Percentiles rank a stretch among this genome's conserved stretches.
phyloP scores from a whole-genome alignment of 768 basidiomycete species.

The Hypholoma sublateritium region DNA sequence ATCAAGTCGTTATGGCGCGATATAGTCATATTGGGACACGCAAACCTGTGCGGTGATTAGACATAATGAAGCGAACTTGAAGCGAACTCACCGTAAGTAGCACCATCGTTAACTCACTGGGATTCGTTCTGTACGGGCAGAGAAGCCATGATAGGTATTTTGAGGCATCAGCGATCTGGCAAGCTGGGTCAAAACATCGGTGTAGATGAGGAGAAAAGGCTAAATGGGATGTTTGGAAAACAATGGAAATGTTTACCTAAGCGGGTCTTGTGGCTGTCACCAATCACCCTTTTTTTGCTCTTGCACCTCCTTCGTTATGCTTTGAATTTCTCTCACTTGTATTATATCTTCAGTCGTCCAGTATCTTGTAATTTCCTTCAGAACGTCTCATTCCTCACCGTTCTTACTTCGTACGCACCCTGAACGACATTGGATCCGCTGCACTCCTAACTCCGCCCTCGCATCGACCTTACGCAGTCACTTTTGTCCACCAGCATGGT shows the following conservation, averaged over 20 bases:
- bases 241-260: slow-evolving; percentile 19
- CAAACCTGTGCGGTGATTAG: slow-evolving; percentile 1
- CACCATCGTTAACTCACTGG: background rate
- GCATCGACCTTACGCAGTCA: background rate
- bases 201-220: slow-evolving; percentile 5
- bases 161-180: background rate
- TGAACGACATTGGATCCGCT: background rate
- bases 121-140: background rate
- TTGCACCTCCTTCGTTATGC: slow-evolving; percentile 8
- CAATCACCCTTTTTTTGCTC: slow-evolving; percentile 3
- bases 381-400: background rate
- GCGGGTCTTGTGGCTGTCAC: slow-evolving; percentile 14
- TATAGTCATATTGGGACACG: slow-evolving; percentile 5
- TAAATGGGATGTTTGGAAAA: slow-evolving; percentile 5
- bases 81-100: background rate
- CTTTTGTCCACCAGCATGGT: slow-evolving; percentile 10
- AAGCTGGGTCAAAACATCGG: background rate
- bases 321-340: slow-evolving; percentile 1
- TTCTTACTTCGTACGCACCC: background rate
- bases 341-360: slow-evolving; percentile 1
- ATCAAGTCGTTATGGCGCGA: slow-evolving; percentile 11
- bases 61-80: background rate
- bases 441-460: background rate
- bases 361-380: background rate
- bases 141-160: background rate